A percentile compares a stretch with the other conserved stretches of the same genome.
Conservation (phyloP, 305 asterid species). For the Fraxinus sp. region DNA sequence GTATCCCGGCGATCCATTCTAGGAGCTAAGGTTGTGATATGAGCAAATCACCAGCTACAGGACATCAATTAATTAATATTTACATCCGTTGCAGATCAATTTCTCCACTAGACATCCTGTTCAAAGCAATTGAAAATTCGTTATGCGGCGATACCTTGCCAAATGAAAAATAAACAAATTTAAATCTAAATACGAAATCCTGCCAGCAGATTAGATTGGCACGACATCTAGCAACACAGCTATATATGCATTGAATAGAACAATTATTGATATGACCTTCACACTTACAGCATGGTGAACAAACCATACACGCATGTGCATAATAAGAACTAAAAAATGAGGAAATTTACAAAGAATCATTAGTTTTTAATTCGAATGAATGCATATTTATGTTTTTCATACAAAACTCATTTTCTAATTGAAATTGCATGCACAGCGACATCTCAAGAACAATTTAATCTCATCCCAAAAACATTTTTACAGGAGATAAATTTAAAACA, state of each 20-base stretch:
- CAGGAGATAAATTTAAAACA: background rate
- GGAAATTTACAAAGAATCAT: background rate
- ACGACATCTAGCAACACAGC: background rate
- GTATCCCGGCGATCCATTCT: conserved; percentile 65
- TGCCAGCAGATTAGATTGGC: background rate
- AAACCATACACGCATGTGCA: background rate
- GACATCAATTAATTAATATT: conserved; percentile 20
- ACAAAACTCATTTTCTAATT: background rate
- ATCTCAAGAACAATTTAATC: background rate
- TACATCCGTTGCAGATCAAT: background rate
- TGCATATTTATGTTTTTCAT: background rate
- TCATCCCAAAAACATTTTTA: background rate
- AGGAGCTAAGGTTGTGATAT: conserved; percentile 11
- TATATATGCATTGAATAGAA: background rate
- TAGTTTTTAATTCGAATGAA: background rate
- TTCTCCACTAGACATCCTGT: conserved; percentile 38
- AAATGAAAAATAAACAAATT: background rate
- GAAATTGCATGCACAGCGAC: background rate
- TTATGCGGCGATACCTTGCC: background rate
- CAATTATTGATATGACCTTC: background rate
- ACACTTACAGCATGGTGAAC: background rate
- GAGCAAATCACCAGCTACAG: conserved; percentile 28
- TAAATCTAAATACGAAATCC: background rate
- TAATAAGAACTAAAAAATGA: background rate
- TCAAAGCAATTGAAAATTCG: conserved; percentile 21